Evolutionary conservation across 768 basidiomycete species (phyloP).

Genomic region (Termitomyces sp.): DNA sequence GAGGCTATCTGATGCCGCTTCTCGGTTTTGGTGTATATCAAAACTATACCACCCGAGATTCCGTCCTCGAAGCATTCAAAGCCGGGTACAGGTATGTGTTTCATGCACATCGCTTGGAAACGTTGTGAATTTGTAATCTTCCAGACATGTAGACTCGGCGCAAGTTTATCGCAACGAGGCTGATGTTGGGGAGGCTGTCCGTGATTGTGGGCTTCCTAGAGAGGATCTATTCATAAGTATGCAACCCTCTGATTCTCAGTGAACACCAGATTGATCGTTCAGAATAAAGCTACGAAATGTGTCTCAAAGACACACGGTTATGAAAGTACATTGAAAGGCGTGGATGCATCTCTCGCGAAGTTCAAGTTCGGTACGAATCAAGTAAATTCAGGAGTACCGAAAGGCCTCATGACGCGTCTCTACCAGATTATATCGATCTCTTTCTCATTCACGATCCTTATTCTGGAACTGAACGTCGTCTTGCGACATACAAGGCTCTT

Average conservation of each 20-base stretch:
- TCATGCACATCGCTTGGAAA: neutral
- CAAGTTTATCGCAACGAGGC: conserved; percentile 66
- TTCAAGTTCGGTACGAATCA: conserved; percentile 49
- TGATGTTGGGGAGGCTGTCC: conserved; percentile 55
- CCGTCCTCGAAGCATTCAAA: conserved; percentile 58
- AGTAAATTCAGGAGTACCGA: neutral
- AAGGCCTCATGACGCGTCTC: neutral
- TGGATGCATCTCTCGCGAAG: conserved; percentile 57
- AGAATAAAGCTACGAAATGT: conserved; percentile 60
- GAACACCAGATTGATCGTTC: neutral
- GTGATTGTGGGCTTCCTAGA: conserved; percentile 51
- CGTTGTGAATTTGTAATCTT: neutral
- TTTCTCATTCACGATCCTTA: conserved; percentile 77
- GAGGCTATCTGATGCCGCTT: conserved; percentile 56
- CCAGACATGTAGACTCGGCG: conserved; percentile 72
- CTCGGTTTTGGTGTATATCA: conserved; percentile 73
- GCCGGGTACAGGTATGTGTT: conserved; percentile 55
- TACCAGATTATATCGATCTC: conserved; percentile 48
- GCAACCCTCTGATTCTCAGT: neutral
- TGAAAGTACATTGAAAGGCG: conserved; percentile 50
- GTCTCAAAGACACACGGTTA: conserved; percentile 57
- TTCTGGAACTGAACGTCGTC: conserved; percentile 57
- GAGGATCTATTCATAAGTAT: conserved; percentile 71
- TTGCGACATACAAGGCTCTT: conserved; percentile 72
- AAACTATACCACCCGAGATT: conserved; percentile 52